phyloP scores from a whole-genome alignment of 768 basidiomycete species.

The Baorangia bicolor region DNA sequence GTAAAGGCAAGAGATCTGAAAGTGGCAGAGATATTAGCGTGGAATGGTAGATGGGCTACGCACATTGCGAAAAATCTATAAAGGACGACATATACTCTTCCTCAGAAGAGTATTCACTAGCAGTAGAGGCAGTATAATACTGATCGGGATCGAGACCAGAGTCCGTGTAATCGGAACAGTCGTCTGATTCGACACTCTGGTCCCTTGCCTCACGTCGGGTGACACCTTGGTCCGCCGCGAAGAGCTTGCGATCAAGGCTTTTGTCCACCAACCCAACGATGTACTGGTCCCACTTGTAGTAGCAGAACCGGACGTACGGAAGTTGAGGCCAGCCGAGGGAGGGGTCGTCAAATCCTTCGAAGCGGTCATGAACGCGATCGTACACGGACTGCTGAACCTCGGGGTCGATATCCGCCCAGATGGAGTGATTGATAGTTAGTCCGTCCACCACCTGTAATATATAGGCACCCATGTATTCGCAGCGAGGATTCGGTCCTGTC shows the following conservation, averaged over 20 bases:
- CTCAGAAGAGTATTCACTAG: too few species aligned
- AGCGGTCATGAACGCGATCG: neutral
- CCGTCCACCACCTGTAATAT: constrained; percentile 10
- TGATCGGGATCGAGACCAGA: neutral
- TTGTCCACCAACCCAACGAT: constrained; percentile 16
- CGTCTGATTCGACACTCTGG: neutral
- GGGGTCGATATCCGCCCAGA: constrained; percentile 14
- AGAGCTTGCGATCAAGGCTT: neutral
- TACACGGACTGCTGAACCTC: constrained; percentile 1
- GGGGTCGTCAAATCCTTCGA: neutral
- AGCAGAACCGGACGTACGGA: constrained; percentile 10
- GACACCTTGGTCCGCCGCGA: neutral
- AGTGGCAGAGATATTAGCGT: neutral
- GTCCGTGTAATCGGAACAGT: neutral
- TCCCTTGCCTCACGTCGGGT: too few species aligned
- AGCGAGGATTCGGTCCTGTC: neutral
- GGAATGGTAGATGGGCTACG: neutral
- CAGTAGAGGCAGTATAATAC: neutral
- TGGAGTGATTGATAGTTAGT: neutral
- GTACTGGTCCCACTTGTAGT: constrained; percentile 22
- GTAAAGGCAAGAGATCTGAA: neutral
- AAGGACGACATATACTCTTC: neutral
- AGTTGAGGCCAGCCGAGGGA: neutral
- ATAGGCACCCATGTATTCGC: constrained; percentile 29
- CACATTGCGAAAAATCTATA: neutral